Evolutionary conservation across 345 rosid species (phyloP), one percentile per base, ranked within the genome.

Genomic region (Raphanus raphanistrum): DNA sequence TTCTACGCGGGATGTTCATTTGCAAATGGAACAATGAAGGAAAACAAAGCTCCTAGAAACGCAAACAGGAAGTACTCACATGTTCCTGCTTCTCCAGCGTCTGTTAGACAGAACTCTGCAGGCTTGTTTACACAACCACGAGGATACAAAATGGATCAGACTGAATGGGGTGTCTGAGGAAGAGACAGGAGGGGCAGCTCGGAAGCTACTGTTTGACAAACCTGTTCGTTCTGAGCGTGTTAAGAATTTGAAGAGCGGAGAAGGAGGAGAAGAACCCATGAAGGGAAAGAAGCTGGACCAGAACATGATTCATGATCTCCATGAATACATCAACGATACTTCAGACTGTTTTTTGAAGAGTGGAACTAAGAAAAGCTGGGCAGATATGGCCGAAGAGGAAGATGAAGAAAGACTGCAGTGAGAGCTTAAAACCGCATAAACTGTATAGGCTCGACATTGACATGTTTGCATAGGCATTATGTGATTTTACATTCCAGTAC

Each of bases 341-440:
- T 27, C 65, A 66, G 70, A 73, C 43, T 63, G 62, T 72, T 4
- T 35, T 72, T 4, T 35, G 61, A 21, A 28, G 33, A 62, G 50
- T 41, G 60, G 45, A 41, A 68, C 64, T 38, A 84, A 82, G 76
- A 90, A 86, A 83, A 91, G 91, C 62, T 91, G 96, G 98, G 98
- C 92, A 10, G 98, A 90, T 68, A 84, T 89, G n/a, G 95, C 75
- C 4, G 98, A 89, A 80, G 97, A 91, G 74, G 93, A 48, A 12
- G 54, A 48, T 48, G 54, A 48, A 5, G 54, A 48, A 48, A 48
- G 16, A 4, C 17, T 48, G 16, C 17, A 48, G 54, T 5, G 17
- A 48, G 17, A 48, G 17, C 54, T 48, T 48, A n/a, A 48, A n/a
- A 13, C 17, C 6, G 15, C 54, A 48, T 2, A 12, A 13, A 13